phyloP scores from a whole-genome alignment of 2,329 filamentous ascomycete genomes.

The Fusarium metavorans region DNA sequence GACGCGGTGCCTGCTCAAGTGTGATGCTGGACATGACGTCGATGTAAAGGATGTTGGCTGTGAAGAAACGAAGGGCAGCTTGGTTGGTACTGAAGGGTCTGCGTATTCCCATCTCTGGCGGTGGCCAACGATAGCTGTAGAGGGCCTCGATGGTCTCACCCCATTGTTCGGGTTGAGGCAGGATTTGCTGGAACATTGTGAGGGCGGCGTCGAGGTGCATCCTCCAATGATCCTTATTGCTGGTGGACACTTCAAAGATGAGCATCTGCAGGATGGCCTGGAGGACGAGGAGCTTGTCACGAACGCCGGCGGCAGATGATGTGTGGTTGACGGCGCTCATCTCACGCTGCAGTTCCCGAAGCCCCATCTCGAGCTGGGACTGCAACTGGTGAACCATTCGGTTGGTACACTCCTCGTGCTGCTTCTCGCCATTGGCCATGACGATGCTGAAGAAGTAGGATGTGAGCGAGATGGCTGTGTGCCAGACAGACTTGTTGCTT shows the following conservation, averaged over 20 bases:
- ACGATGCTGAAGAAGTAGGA: conserved; percentile 68
- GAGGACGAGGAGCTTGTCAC: conserved; percentile 56
- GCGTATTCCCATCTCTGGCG: conserved; percentile 47
- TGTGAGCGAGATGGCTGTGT: conserved; percentile 67
- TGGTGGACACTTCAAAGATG: conserved; percentile 62
- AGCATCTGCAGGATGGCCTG: conserved; percentile 66
- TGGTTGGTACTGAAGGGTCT: conserved; percentile 60
- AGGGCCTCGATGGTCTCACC: conserved; percentile 49
- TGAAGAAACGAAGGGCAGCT: conserved; percentile 61
- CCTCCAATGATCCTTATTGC: conserved; percentile 61
- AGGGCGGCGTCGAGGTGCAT: conserved; percentile 63
- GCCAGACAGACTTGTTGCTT: conserved; percentile 68
- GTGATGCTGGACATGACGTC: conserved; percentile 64
- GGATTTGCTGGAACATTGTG: conserved; percentile 61
- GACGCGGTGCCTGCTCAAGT: conserved; percentile 55
- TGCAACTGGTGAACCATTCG: conserved; percentile 56
- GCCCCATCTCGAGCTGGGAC: conserved; percentile 57
- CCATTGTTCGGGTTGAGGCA: conserved; percentile 54
- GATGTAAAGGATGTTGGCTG: conserved; percentile 60
- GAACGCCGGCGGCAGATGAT: conserved; percentile 46
- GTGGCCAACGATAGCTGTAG: conserved; percentile 50
- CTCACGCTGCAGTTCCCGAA: conserved; percentile 58
- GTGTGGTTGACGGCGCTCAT: conserved; percentile 52
- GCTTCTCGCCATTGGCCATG: conserved; percentile 49
- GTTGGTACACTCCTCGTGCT: conserved; percentile 51